phyloP scores from a whole-genome alignment of 805 yeast species.

The Ogataea pignaliae region DNA sequence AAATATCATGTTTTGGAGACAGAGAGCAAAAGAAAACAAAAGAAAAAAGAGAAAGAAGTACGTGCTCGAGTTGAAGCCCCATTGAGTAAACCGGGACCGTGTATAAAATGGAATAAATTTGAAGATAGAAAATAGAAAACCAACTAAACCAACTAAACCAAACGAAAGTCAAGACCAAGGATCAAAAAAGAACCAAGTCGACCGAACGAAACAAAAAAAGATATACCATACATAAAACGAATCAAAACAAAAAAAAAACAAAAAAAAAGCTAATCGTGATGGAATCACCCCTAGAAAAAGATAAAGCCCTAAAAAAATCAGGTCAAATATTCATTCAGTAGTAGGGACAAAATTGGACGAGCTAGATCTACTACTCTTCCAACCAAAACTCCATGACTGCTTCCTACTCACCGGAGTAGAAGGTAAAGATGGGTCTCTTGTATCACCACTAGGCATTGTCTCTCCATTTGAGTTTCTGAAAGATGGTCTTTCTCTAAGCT shows the following conservation, averaged over 20 bases:
- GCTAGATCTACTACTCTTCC: conserved; percentile 18
- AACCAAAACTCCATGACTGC: conserved; percentile 24
- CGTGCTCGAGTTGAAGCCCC: too few relatives aligned
- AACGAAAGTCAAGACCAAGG: background rate
- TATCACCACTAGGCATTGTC: background rate
- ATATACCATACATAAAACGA: background rate
- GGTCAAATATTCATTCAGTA: background rate
- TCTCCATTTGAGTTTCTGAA: conserved; percentile 1
- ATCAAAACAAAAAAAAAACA: background rate
- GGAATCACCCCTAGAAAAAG: background rate
- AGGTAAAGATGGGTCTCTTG: background rate
- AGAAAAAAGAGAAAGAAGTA: too few relatives aligned
- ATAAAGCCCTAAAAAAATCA: background rate
- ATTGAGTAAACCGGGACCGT: background rate
- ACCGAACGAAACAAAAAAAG: background rate
- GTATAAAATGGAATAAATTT: background rate
- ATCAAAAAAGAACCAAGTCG: background rate
- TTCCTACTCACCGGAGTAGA: conserved; percentile 8
- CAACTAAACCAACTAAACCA: background rate
- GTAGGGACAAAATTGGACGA: conserved; percentile 3
- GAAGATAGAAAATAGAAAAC: background rate
- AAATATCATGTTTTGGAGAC: too few relatives aligned
- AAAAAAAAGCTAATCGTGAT: too few relatives aligned
- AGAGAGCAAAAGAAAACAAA: too few relatives aligned
- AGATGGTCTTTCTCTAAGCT: conserved; percentile 8